Evolutionary conservation across 257 asterid species (phyloP).

Genomic region (Paulownia fortunei): DNA sequence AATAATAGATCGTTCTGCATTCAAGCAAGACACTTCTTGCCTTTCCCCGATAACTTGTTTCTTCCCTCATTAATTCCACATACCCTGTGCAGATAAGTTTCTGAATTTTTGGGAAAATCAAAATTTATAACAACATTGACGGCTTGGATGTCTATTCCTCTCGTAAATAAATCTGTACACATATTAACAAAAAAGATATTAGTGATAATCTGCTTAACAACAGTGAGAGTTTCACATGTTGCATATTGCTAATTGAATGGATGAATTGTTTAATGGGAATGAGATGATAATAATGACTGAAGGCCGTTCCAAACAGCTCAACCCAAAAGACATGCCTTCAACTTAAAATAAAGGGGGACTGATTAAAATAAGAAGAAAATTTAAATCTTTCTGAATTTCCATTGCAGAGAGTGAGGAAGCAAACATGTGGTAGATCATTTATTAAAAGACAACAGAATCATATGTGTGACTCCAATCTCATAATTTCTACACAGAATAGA

Average conservation of each 20-base stretch:
- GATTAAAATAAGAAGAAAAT: neutral
- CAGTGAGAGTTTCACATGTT: neutral
- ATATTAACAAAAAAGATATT: neutral
- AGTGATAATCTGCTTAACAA: neutral
- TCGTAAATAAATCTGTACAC: conserved; percentile 50
- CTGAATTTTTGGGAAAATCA: conserved; percentile 54
- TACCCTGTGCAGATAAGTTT: conserved; percentile 62
- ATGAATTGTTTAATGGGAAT: neutral
- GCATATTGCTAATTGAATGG: neutral
- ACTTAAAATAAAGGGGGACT: neutral
- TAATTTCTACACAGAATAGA: neutral
- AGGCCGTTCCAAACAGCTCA: neutral
- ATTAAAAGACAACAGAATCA: neutral
- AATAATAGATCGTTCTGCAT: neutral
- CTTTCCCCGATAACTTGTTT: conserved; percentile 6
- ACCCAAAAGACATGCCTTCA: neutral
- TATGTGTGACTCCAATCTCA: neutral
- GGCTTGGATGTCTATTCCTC: conserved; percentile 60
- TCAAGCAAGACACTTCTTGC: neutral
- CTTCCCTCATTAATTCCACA: conserved; percentile 3
- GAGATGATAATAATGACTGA: neutral
- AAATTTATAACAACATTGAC: conserved; percentile 56
- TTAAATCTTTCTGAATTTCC: neutral
- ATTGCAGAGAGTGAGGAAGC: neutral
- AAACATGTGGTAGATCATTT: neutral